Evolutionary conservation across 2,329 filamentous ascomycete genomes (phyloP).

Genomic region (Calonectria ilicicola): DNA sequence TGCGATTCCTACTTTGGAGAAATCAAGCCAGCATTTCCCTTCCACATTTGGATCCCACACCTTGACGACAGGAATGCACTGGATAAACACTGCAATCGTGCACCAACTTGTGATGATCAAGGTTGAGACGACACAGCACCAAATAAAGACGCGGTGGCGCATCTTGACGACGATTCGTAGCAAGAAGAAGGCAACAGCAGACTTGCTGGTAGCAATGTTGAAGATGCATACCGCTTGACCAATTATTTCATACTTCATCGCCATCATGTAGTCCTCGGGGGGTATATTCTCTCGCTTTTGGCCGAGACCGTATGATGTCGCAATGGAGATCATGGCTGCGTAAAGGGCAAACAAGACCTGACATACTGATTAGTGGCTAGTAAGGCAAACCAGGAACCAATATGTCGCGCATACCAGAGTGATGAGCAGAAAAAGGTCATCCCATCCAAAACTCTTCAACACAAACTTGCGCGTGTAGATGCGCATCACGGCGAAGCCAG

Average conservation of each 20-base stretch:
- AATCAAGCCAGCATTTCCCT: conserved; percentile 38
- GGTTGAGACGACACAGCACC: conserved; percentile 31
- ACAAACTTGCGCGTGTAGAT: conserved; percentile 10
- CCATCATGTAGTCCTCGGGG: neutral
- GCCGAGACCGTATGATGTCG: neutral
- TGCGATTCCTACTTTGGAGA: conserved; percentile 18
- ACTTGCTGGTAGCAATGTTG: conserved; percentile 25
- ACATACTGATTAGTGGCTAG: neutral
- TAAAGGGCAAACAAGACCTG: conserved; percentile 5
- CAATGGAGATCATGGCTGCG: neutral
- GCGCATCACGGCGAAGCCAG: neutral
- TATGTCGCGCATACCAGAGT: neutral
- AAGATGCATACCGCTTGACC: conserved; percentile 31
- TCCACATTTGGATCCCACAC: conserved; percentile 28
- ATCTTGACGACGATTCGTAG: conserved; percentile 41
- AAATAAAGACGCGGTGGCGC: conserved; percentile 40
- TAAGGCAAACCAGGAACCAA: neutral
- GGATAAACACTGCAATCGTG: conserved; percentile 30
- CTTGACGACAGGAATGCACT: conserved; percentile 42
- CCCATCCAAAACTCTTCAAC: neutral
- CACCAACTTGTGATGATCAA: neutral
- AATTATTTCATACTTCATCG: conserved; percentile 26
- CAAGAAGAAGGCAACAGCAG: conserved; percentile 32
- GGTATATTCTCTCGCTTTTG: neutral
- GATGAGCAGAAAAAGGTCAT: conserved; percentile 2